phyloP scores from a whole-genome alignment of 164 flowering plant species.

The Vitis cinerea region DNA sequence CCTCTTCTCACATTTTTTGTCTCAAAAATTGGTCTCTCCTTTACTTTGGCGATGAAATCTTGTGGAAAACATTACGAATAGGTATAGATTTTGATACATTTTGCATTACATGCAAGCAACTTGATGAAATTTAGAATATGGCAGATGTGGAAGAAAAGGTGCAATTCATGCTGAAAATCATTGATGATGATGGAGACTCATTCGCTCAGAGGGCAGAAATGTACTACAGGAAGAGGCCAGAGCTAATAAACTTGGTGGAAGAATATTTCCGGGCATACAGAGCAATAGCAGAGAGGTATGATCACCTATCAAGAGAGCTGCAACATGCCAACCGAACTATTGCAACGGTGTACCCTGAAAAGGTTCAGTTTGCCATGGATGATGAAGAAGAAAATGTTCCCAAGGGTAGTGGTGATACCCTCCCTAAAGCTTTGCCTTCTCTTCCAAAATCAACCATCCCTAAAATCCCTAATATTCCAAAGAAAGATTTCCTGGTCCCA shows the following conservation, averaged over 20 bases:
- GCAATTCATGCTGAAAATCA: conserved; percentile 49
- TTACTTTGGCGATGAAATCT: no score
- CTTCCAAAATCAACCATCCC: conserved; percentile 24
- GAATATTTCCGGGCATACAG: conserved; percentile 70
- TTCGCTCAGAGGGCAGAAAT: conserved; percentile 80
- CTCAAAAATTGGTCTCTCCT: no score
- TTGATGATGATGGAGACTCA: conserved; percentile 80
- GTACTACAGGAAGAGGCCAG: conserved; percentile 84
- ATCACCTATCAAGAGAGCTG: conserved; percentile 70
- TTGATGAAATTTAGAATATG: not conserved
- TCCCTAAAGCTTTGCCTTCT: not conserved
- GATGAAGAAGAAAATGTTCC: conserved; percentile 45
- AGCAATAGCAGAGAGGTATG: conserved; percentile 87
- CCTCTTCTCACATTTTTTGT: no score
- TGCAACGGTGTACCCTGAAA: conserved; percentile 76
- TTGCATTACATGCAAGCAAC: no score
- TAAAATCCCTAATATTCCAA: conserved; percentile 27
- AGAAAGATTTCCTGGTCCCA: conserved; percentile 18
- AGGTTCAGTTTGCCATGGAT: conserved; percentile 49
- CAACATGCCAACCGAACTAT: conserved; percentile 84
- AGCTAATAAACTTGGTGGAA: conserved; percentile 66
- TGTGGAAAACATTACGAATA: no score
- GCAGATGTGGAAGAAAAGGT: conserved; percentile 92
- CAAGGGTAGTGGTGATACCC: not conserved
- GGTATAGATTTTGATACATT: no score